Percentiles rank a stretch among this genome's conserved stretches.
These are phyloP conservation scores for Fagopyrum homotropicum DNA, from an alignment of 148 eudicot genomes.

Conservation along the genomic window DNA sequence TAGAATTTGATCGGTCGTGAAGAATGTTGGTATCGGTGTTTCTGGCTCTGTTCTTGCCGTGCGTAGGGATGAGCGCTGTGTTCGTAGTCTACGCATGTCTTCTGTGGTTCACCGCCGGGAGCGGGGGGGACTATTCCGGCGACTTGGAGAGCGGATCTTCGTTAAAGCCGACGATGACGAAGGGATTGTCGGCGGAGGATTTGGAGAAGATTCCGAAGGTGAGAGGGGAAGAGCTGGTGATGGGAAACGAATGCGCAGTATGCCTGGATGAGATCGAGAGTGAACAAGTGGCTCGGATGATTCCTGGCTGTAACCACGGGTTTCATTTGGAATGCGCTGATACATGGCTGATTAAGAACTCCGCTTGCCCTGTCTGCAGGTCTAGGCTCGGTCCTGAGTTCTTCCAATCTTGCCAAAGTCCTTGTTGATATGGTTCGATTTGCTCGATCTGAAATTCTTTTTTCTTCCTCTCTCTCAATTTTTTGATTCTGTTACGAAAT, in stretches of 20 bases:
- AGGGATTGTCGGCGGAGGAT: constrained; percentile 61
- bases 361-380: constrained; percentile 79
- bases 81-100: constrained; percentile 68
- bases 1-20: background rate
- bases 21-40: constrained; percentile 51
- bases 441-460: background rate
- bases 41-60: constrained; percentile 69
- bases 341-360: constrained; percentile 58
- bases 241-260: constrained; percentile 73
- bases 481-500: background rate
- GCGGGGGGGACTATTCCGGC: background rate
- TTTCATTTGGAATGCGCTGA: constrained; percentile 79
- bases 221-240: constrained; percentile 49
- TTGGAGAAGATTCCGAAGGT: constrained; percentile 63
- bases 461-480: background rate
- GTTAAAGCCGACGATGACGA: constrained; percentile 29
- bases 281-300: constrained; percentile 63
- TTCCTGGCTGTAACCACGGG: constrained; percentile 96
- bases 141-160: constrained; percentile 20
- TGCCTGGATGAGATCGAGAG: constrained; percentile 69
- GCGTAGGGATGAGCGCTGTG: constrained; percentile 67
- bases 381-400: constrained; percentile 45
- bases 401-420: constrained; percentile 32
- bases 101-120: constrained; percentile 43
- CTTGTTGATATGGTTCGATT: constrained; percentile 32